Conservation (phyloP, 805 yeast genomes). For the Monosporozyma unispora region DNA sequence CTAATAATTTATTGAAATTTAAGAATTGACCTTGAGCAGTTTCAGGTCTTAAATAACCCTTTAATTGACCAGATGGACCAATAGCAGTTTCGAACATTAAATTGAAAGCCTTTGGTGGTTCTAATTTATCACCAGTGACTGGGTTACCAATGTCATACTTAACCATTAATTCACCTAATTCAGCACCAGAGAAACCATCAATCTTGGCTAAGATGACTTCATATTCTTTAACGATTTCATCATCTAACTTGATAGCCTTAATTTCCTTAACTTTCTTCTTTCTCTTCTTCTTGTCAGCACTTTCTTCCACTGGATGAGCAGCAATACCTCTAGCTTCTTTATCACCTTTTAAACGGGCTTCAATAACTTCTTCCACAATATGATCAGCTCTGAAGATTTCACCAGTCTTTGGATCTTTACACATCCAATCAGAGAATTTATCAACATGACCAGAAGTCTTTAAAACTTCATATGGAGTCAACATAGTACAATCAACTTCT, state of each 20-base stretch:
- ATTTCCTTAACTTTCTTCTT: constrained; percentile 95
- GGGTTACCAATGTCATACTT: constrained; percentile 87
- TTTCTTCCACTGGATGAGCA: constrained; percentile 50
- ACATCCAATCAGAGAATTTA: constrained; percentile 99
- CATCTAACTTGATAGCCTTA: constrained; percentile 79
- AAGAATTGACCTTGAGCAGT: constrained; percentile 99
- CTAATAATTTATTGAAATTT: constrained; percentile 87
- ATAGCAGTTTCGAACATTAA: constrained; percentile 98
- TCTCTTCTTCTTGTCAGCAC: constrained; percentile 81
- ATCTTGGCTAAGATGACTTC: constrained; percentile 84
- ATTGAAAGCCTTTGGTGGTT: constrained; percentile 90
- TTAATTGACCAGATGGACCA: constrained; percentile 95
- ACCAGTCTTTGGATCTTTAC: constrained; percentile 89
- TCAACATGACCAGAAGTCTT: constrained; percentile 99
- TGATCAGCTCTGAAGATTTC: constrained; percentile 99
- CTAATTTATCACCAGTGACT: constrained; percentile 74
- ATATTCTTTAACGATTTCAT: constrained; percentile 67
- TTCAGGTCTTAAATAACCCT: constrained; percentile 96
- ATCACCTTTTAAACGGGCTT: constrained; percentile 93
- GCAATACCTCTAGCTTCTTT: constrained; percentile 86
- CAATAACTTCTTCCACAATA: constrained; percentile 94
- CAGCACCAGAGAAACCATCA: constrained; percentile 90
- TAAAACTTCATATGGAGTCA: constrained; percentile 94
- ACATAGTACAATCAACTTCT: constrained; percentile 96
- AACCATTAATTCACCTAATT: constrained; percentile 80